phyloP scores from a whole-genome alignment of 2,329 filamentous ascomycete species.

The Colletotrichum sojae region DNA sequence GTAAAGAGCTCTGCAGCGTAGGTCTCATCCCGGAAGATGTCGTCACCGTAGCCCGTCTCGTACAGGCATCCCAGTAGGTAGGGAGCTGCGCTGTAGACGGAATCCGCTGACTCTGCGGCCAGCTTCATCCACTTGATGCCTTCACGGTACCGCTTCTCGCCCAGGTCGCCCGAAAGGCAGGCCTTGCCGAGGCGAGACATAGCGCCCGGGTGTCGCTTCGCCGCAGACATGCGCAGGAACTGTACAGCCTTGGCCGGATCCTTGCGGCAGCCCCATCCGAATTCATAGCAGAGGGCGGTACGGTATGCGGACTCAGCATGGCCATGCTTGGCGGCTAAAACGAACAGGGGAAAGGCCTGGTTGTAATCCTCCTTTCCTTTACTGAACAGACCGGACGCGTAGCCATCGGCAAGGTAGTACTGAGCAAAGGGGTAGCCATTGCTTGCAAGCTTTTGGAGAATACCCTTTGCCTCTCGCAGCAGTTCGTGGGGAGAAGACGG shows the following conservation, averaged over 20 bases:
- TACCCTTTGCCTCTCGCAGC: slow-evolving; percentile 88
- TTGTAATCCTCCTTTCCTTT: slow-evolving; percentile 95
- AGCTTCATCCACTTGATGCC: slow-evolving; percentile 97
- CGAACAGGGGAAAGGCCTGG: slow-evolving; percentile 91
- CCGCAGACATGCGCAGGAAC: slow-evolving; percentile 90
- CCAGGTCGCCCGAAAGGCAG: slow-evolving; percentile 90
- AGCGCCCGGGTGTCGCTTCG: slow-evolving; percentile 94
- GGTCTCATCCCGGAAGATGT: slow-evolving; percentile 90
- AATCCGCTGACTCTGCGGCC: slow-evolving; percentile 88
- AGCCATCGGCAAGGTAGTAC: slow-evolving; percentile 96
- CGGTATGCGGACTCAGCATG: slow-evolving; percentile 97
- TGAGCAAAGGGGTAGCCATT: slow-evolving; percentile 96
- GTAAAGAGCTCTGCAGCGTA: slow-evolving; percentile 97
- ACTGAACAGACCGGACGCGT: slow-evolving; percentile 93
- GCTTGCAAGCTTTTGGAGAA: slow-evolving; percentile 88
- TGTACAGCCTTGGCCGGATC: slow-evolving; percentile 94
- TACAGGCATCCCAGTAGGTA: slow-evolving; percentile 92
- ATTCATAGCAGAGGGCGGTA: slow-evolving; percentile 95
- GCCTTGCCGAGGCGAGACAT: slow-evolving; percentile 94
- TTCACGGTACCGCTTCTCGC: slow-evolving; percentile 88
- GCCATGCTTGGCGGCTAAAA: slow-evolving; percentile 94
- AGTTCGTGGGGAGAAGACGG: slow-evolving; percentile 73
- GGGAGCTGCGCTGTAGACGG: slow-evolving; percentile 92
- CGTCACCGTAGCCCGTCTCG: slow-evolving; percentile 93
- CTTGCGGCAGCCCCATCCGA: slow-evolving; percentile 95